These are phyloP conservation scores for Zygoascus biomembranicola DNA, from an alignment of 805 yeast species.

Conservation along the genomic window DNA sequence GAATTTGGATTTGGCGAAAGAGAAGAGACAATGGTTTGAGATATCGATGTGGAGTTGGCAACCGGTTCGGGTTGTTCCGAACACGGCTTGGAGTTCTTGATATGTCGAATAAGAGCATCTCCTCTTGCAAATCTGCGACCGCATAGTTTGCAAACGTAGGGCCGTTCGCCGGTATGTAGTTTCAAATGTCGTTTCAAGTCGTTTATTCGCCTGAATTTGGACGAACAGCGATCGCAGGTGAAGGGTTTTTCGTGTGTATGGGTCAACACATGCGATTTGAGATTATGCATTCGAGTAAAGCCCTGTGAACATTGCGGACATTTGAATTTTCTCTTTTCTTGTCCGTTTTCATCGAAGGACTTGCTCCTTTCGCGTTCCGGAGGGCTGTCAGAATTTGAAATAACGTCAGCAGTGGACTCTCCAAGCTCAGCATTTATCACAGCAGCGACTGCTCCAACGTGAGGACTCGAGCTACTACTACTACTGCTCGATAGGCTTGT, in stretches of 20 bases:
- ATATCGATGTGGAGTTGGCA: conserved; percentile 15
- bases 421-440: no score
- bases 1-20: no score
- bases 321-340: conserved; percentile 25
- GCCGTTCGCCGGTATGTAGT: conserved; percentile 69
- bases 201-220: conserved; percentile 61
- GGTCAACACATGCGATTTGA: conserved; percentile 62
- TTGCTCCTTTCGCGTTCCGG: not conserved
- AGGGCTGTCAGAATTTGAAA: not conserved
- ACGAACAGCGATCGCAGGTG: conserved; percentile 50
- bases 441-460: no score
- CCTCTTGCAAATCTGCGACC: conserved; percentile 60
- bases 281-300: conserved; percentile 65
- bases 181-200: conserved; percentile 71
- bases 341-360: not conserved
- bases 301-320: conserved; percentile 57
- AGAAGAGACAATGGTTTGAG: not conserved
- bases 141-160: conserved; percentile 54
- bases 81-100: conserved; percentile 33
- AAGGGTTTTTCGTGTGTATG: conserved; percentile 61
- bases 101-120: conserved; percentile 68
- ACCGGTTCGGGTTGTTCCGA: conserved; percentile 19
- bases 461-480: no score
- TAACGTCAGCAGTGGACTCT: no score
- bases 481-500: no score